Evolutionary conservation across 768 basidiomycete genomes (phyloP).

Genomic region (Boletus coccyginus): DNA sequence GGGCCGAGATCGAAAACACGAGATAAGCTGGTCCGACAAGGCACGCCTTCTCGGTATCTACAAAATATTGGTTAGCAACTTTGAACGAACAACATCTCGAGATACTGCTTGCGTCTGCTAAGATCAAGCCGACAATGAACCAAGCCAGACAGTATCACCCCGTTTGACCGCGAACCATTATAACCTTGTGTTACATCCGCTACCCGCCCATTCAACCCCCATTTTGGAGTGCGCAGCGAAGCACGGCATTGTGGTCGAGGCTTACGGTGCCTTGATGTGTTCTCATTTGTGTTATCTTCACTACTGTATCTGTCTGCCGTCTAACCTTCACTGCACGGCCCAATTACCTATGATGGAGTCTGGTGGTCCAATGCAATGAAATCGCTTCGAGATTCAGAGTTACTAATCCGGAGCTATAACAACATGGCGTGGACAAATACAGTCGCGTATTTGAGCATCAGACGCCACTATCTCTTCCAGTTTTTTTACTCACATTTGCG

Average conservation of each 20-base stretch:
- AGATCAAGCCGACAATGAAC: slow-evolving; percentile 64
- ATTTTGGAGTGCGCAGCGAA: slow-evolving; percentile 55
- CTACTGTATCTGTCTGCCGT: not conserved
- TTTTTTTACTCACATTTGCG: too few relatives aligned
- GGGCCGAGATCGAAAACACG: slow-evolving; percentile 62
- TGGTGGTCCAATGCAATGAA: slow-evolving; percentile 55
- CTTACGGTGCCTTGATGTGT: slow-evolving; percentile 65
- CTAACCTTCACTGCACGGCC: slow-evolving; percentile 36
- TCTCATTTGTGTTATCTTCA: not conserved
- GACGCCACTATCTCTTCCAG: not conserved
- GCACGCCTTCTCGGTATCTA: slow-evolving; percentile 36
- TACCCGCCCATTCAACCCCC: slow-evolving; percentile 68
- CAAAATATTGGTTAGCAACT: slow-evolving; percentile 76
- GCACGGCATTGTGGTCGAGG: slow-evolving; percentile 67
- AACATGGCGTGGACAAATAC: slow-evolving; percentile 59
- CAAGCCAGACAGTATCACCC: slow-evolving; percentile 43
- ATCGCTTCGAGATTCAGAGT: slow-evolving; percentile 50
- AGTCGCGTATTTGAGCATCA: slow-evolving; percentile 50
- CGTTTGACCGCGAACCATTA: not conserved
- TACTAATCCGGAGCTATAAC: slow-evolving; percentile 55
- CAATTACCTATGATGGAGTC: slow-evolving; percentile 49
- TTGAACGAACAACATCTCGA: slow-evolving; percentile 50
- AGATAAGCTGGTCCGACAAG: slow-evolving; percentile 56
- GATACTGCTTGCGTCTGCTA: slow-evolving; percentile 53
- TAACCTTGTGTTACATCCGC: slow-evolving; percentile 44